A percentile compares a stretch with the other conserved stretches of the same genome.
phyloP scores from a whole-genome alignment of 768 basidiomycete genomes.

The Hygrocybe coccinea region DNA sequence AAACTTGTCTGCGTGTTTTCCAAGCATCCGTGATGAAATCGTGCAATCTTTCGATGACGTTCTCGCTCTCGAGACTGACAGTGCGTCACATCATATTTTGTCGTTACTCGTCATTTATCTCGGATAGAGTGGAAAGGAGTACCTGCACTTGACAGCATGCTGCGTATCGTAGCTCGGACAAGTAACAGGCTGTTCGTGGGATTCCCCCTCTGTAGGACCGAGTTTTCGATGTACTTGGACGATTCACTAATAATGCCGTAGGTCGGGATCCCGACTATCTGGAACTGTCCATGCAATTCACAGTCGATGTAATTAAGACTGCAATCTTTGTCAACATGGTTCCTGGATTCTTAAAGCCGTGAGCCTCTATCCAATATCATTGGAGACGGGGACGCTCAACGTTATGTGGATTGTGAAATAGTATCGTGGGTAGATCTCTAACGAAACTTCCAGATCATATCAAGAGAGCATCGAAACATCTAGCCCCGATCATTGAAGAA shows the following conservation, averaged over 20 bases:
- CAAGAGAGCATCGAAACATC: conserved; percentile 9
- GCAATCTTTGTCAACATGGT: conserved; percentile 27
- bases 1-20: not conserved
- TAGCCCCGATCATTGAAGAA: conserved; percentile 29
- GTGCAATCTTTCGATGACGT: not conserved
- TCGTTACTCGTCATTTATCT: not conserved
- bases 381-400: not conserved
- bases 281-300: conserved; percentile 28
- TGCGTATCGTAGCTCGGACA: conserved; percentile 20
- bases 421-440: not conserved
- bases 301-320: conserved; percentile 26
- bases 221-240: not conserved
- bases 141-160: conserved; percentile 11
- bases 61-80: not conserved
- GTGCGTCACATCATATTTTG: not conserved
- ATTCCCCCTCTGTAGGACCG: conserved; percentile 21
- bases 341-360: conserved; percentile 35
- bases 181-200: conserved; percentile 28
- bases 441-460: not conserved
- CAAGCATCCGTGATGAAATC: conserved; percentile 7
- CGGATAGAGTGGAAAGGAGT: conserved; percentile 18
- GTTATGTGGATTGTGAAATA: not conserved
- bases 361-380: conserved; percentile 13
- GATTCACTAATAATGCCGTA: conserved; percentile 2
- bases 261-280: conserved; percentile 27